Conservation (phyloP, 495 filamentous ascomycete genomes). For the Jackrogersella minutella region DNA sequence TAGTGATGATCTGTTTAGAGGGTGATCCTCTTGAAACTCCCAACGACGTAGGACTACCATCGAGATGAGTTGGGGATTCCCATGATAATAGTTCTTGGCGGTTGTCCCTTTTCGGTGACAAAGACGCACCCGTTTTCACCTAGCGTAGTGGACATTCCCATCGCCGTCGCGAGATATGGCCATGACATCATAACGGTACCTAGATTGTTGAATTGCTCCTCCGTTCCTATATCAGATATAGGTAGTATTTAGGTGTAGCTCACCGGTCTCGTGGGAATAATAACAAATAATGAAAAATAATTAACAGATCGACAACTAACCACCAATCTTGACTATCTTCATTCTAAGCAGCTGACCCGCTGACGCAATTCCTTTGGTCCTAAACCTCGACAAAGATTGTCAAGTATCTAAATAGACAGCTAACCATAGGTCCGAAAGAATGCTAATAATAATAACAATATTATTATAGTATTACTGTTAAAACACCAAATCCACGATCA, state of each 20-base stretch:
- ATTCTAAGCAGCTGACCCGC: constrained; percentile 26
- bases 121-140: constrained; percentile 10
- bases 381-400: constrained; percentile 7
- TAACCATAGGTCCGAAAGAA: background rate
- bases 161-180: background rate
- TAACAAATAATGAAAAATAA: too few relatives aligned
- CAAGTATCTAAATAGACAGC: background rate
- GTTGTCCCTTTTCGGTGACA: constrained; percentile 11
- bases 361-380: constrained; percentile 30
- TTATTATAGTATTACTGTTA: too few relatives aligned
- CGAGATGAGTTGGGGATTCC: constrained; percentile 13
- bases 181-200: constrained; percentile 29
- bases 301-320: constrained; percentile 27
- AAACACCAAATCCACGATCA: background rate
- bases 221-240: background rate
- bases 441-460: constrained; percentile 31
- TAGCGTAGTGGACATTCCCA: background rate
- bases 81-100: constrained; percentile 17
- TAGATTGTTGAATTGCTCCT: too few relatives aligned
- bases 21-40: constrained; percentile 11
- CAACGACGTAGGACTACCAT: constrained; percentile 1
- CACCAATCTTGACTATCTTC: constrained; percentile 17
- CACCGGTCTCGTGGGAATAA: constrained; percentile 15
- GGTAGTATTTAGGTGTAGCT: background rate
- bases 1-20: background rate